Evolutionary conservation across 306 rosid species (phyloP).

Genomic region (Gillenia trifoliata): DNA sequence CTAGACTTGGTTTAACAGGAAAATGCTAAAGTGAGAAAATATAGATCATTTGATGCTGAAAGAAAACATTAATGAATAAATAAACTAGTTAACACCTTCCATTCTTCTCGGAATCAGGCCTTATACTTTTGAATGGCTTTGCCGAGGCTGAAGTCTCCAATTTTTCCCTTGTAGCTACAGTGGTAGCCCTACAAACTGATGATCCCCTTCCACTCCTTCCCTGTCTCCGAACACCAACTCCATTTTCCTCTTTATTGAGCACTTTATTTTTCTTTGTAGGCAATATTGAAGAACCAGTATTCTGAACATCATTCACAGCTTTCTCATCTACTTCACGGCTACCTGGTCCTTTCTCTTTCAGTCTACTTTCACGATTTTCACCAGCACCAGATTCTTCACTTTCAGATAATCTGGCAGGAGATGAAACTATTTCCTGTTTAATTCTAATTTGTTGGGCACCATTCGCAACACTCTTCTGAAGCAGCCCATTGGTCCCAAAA

Average conservation of each 20-base stretch:
- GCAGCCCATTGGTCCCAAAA: conserved; percentile 43
- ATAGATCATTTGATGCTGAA: not conserved
- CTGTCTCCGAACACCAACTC: conserved; percentile 52
- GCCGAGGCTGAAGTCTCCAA: conserved; percentile 42
- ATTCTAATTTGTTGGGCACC: conserved; percentile 36
- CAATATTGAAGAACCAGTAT: conserved; percentile 32
- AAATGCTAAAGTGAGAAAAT: not conserved
- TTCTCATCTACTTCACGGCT: conserved; percentile 43
- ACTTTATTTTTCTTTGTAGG: conserved; percentile 42
- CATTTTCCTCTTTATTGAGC: conserved; percentile 45
- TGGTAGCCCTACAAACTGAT: conserved; percentile 43
- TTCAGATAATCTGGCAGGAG: conserved; percentile 70
- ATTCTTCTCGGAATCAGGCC: conserved; percentile 56
- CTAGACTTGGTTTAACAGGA: not conserved
- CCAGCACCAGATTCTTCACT: conserved; percentile 69
- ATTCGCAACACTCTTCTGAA: conserved; percentile 41
- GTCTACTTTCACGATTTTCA: conserved; percentile 50
- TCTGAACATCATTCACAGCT: conserved; percentile 35
- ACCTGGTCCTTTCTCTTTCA: conserved; percentile 55
- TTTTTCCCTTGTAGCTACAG: conserved; percentile 50
- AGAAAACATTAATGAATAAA: not conserved
- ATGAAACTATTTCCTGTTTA: conserved; percentile 48
- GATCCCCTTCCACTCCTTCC: conserved; percentile 60
- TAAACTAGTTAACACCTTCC: conserved; percentile 47
- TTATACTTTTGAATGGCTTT: conserved; percentile 49